Conservation (phyloP, 768 basidiomycete genomes). For the Serendipita vermifera region DNA sequence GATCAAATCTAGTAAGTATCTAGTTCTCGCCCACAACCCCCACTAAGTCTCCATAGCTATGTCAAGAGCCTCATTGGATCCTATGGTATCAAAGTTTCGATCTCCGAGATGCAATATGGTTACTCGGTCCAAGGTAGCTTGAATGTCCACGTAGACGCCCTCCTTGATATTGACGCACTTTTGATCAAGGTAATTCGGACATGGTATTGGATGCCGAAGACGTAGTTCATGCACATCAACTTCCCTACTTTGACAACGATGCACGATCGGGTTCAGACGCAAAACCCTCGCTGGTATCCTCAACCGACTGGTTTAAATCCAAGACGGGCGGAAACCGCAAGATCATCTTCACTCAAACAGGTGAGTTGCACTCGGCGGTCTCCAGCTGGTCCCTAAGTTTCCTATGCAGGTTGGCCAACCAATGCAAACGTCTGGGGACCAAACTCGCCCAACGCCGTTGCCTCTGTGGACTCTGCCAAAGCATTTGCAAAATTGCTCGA, state of each 20-base stretch:
- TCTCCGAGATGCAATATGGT: conserved; percentile 16
- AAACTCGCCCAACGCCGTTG: conserved; percentile 15
- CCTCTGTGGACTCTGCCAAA: conserved; percentile 13
- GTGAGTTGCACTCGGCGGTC: not conserved
- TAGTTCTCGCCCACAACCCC: not conserved
- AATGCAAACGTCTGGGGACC: conserved; percentile 15
- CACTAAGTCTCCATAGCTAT: not conserved
- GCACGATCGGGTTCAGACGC: conserved; percentile 10
- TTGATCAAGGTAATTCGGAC: conserved; percentile 10
- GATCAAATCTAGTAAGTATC: not conserved
- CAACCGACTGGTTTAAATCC: not conserved
- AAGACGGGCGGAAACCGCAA: not conserved
- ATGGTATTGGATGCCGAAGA: conserved; percentile 14
- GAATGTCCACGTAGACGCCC: too few species aligned
- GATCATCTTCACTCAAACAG: not conserved
- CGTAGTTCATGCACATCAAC: conserved; percentile 12
- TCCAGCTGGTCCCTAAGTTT: not conserved
- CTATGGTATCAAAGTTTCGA: conserved; percentile 14
- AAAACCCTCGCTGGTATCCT: not conserved
- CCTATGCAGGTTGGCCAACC: conserved; percentile 16
- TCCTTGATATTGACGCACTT: too few species aligned
- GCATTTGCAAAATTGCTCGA: conserved; percentile 17
- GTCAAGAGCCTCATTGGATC: conserved; percentile 11
- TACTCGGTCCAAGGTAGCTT: conserved; percentile 5
- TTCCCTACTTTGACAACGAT: conserved; percentile 12